Evolutionary conservation across 305 asterid species (phyloP).

Genomic region (Plantago coronopus): DNA sequence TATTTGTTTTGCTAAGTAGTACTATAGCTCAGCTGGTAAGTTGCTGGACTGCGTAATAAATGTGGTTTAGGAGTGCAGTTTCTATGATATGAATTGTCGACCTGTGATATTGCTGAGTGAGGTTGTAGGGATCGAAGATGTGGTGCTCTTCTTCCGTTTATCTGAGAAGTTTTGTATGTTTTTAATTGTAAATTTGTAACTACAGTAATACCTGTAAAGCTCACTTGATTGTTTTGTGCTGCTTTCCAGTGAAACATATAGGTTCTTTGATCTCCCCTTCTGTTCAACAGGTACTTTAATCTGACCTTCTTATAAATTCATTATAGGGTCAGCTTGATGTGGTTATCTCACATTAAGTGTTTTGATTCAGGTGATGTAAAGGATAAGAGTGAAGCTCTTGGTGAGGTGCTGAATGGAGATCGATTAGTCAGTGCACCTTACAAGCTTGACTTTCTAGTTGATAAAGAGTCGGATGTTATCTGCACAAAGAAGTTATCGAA

Average conservation of each 20-base stretch:
- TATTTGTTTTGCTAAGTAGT: too few species aligned
- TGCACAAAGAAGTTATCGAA: slow-evolving; percentile 54
- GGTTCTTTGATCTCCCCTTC: slow-evolving; percentile 82
- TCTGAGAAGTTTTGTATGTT: background rate
- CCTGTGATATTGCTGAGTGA: too few species aligned
- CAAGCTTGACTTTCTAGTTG: slow-evolving; percentile 62
- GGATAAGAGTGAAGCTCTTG: slow-evolving; percentile 86
- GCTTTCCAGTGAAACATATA: slow-evolving; percentile 59
- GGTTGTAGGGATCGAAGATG: too few species aligned
- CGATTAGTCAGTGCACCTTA: slow-evolving; percentile 82
- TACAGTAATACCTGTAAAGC: background rate
- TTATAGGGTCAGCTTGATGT: background rate
- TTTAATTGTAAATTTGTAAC: background rate
- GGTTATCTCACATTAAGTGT: slow-evolving; percentile 17
- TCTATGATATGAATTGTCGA: background rate
- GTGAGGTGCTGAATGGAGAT: slow-evolving; percentile 87
- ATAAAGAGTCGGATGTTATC: slow-evolving; percentile 61
- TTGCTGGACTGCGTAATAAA: background rate
- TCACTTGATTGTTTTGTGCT: slow-evolving; percentile 20
- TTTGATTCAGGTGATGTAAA: slow-evolving; percentile 47
- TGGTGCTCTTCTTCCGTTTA: background rate
- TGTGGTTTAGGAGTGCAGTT: background rate
- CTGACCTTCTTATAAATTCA: background rate
- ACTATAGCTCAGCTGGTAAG: background rate
- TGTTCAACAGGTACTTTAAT: slow-evolving; percentile 50